Evolutionary conservation across 768 basidiomycete species (phyloP).

Genomic region (Dioszegia crocea): DNA sequence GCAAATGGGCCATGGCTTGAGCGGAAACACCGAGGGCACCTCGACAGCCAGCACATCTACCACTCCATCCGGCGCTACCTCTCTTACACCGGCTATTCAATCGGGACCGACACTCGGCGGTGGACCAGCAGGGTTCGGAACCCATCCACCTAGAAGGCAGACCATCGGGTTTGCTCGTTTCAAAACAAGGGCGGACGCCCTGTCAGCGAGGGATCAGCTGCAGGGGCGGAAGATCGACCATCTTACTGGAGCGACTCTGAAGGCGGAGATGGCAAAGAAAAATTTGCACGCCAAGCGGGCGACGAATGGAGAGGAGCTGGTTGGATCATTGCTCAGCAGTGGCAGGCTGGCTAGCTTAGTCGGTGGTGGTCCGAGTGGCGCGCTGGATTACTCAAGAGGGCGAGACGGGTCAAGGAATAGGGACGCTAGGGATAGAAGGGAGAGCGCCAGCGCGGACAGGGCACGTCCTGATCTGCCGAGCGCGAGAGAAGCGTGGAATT

Average conservation of each 20-base stretch:
- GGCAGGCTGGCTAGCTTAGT: conserved; percentile 34
- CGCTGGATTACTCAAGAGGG: no score
- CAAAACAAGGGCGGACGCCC: conserved; percentile 75
- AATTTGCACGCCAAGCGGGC: conserved; percentile 93
- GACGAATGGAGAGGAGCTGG: conserved; percentile 58
- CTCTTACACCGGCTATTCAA: conserved; percentile 27
- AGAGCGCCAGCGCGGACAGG: background rate
- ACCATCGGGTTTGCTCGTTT: conserved; percentile 99
- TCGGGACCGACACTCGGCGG: conserved; percentile 13
- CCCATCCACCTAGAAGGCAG: conserved; percentile 78
- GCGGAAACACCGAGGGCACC: conserved; percentile 19
- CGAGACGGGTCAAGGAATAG: background rate
- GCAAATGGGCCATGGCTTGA: no score
- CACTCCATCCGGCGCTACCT: conserved; percentile 39
- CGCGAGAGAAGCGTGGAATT: conserved; percentile 35
- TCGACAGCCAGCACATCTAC: conserved; percentile 33
- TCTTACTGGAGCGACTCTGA: conserved; percentile 85
- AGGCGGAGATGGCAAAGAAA: conserved; percentile 99
- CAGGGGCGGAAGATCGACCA: conserved; percentile 88
- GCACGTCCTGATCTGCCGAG: background rate
- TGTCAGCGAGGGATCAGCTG: conserved; percentile 78
- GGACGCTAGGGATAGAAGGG: background rate
- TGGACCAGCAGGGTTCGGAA: conserved; percentile 40
- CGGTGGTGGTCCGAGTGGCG: no score
- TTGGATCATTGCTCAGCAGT: conserved; percentile 35